Evolutionary conservation across 2,329 filamentous ascomycete genomes (phyloP).

Genomic region (Phialophora expanda): DNA sequence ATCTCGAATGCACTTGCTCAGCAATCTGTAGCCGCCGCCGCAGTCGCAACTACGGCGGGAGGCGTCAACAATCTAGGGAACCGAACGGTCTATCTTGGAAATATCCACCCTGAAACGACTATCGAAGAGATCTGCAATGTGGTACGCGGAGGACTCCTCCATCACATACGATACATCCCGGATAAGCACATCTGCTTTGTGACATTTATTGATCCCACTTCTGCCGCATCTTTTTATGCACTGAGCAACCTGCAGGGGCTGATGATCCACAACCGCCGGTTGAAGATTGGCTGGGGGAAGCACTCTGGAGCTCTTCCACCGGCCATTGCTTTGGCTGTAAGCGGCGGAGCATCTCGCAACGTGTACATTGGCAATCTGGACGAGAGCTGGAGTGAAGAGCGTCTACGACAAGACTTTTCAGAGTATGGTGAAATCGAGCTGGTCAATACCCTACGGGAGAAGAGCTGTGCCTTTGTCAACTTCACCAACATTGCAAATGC

Average conservation of each 20-base stretch:
- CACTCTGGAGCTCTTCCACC: constrained; percentile 95
- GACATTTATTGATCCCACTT: constrained; percentile 98
- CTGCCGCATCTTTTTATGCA: constrained; percentile 96
- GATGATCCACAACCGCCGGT: constrained; percentile 97
- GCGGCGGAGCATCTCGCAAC: constrained; percentile 95
- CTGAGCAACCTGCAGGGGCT: constrained; percentile 95
- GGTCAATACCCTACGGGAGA: constrained; percentile 94
- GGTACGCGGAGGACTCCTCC: constrained; percentile 89
- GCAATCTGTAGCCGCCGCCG: constrained; percentile 94
- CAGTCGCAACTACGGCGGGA: constrained; percentile 93
- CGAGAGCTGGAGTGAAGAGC: constrained; percentile 96
- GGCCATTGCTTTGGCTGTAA: constrained; percentile 93
- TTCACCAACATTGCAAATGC: constrained; percentile 99
- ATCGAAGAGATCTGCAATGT: constrained; percentile 99
- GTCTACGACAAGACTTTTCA: constrained; percentile 92
- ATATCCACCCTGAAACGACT: constrained; percentile 98
- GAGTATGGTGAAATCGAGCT: constrained; percentile 98
- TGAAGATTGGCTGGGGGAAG: constrained; percentile 99
- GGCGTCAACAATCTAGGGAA: constrained; percentile 98
- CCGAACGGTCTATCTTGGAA: constrained; percentile 95
- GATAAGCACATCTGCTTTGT: constrained; percentile 99
- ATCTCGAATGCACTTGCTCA: constrained; percentile 96
- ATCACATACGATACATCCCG: constrained; percentile 98
- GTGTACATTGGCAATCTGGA: constrained; percentile 98
- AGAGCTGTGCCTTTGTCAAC: constrained; percentile 99